Base-by-base conservation (phyloP, 352 stramenopile genomes). In the Pythium sukuiense region DNA sequence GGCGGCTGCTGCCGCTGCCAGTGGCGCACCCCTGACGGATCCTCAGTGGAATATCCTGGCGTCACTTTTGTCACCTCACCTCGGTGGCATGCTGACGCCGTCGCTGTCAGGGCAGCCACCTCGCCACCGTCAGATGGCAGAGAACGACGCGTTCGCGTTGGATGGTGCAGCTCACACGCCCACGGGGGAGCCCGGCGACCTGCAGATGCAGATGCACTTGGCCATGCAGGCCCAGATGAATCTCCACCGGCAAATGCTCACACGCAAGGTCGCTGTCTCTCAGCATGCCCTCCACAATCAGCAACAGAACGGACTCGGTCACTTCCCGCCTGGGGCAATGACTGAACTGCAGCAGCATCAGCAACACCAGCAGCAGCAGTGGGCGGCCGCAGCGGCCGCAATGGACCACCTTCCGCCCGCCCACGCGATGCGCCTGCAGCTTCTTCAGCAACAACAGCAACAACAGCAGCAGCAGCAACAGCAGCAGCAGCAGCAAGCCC, bases 141-240 rank as follows among this genome's bases (percentile, higher is more conserved):
- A 52, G 5, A 52, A 50, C 45, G 79, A 88, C 20, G 62, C 74
- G 56, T 90, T 90, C 70, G 65, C 83, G 65, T 69, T 93, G 30
- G 71, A 90, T 20, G 6, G 72, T 83, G 35, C 76, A 85, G 37
- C 68, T 76, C 26, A 76, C 61, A 7, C 74, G 86, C 54, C 61
- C 87, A 29, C 83, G 85, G 32, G 58, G 87, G 65, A 66, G 81
- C 82, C 57, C 4, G 30, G n/a, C 3, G 81, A 93, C 57, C 61
- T 93, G 32, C 87, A 92, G 45, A 64, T 93, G 67, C 85, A 93
- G 64, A 94, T 94, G 82, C 87, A 95, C 61, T 64, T 93, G 68
- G 84, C 85, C 20, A 94, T 96, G 85, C 86, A 94, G 66, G 83
- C 85, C 56, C 87, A 96, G 58, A 96, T 96, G 87, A 92, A 91